Base-by-base conservation (phyloP, 352 stramenopile genomes). In the Globisporangium rhizosaccharum region DNA sequence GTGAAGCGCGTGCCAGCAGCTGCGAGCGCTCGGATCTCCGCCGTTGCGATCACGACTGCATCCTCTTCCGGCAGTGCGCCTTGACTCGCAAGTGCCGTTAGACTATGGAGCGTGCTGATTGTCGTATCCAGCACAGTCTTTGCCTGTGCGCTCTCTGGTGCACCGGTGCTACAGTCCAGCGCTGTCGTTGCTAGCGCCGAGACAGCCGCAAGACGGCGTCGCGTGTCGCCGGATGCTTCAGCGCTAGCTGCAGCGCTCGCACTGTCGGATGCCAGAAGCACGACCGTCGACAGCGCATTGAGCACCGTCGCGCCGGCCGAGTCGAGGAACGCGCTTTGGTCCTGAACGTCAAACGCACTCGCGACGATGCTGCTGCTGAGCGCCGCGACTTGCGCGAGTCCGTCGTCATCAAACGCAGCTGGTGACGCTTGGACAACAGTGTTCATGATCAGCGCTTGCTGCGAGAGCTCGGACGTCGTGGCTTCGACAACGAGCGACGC, bases 81-180 rank as follows among this genome's bases (percentile, higher is more conserved):
- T 25, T 79, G 52, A 45, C 82, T 88, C 14, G 73, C 76, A 0
- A 92, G 52, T 1, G 75, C 71, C 0, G 76, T 67, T 5, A 92
- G 53, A 0, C 74, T 76, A 28, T 84, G 76, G 10, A 92, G 65
- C 2, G 80, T 78, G 3, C 63, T 44, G 8, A 90, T 58, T 8
- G 79, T 58, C 20, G 73, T 71, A 1, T 45, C 49, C 37, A 76
- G 78, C 12, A 57, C 77, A 1, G 41, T 48, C 15, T 68, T 58
- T 1, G 56, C 45, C 20, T 51, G 59, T 5, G n/a, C 50, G 8
- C 49, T 73, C 36, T 79, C 76, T 1, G 50, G n/a, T 7, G 44
- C 30, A 9, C 58, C 39, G 11, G 36, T 30, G 26, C 30, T 51
- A 20, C 61, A 61, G 53, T 66, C 23, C 30, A 59, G 53, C 39